These are phyloP conservation scores for Lipomyces yamanashiensis DNA, from an alignment of 805 yeast genomes.

Conservation along the genomic window DNA sequence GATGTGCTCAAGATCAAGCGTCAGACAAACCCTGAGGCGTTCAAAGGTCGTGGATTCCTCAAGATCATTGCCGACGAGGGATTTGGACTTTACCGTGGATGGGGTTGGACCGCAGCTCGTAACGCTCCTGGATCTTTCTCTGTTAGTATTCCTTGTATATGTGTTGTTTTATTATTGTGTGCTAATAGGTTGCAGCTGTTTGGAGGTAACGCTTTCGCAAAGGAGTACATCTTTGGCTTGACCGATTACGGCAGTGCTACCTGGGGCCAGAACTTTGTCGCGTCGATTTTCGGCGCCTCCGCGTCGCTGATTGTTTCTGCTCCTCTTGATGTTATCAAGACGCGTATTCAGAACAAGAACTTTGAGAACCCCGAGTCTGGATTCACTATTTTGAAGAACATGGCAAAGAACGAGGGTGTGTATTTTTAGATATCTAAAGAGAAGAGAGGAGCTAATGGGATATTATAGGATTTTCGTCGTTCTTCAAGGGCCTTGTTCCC, in stretches of 20 bases:
- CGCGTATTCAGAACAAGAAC: conserved; percentile 95
- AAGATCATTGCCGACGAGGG: conserved; percentile 90
- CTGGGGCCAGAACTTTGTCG: conserved; percentile 91
- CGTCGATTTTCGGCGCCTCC: conserved; percentile 95
- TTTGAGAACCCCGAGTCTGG: conserved; percentile 97
- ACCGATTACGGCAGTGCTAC: conserved; percentile 88
- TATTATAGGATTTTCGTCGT: conserved; percentile 68
- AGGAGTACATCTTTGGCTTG: conserved; percentile 89
- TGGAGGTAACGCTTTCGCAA: conserved; percentile 99
- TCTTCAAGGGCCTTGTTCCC: conserved; percentile 96
- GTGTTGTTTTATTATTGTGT: conserved; percentile 44
- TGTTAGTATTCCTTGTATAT: conserved; percentile 8
- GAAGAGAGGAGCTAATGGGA: background rate
- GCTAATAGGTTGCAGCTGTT: conserved; percentile 53
- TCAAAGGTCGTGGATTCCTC: conserved; percentile 95
- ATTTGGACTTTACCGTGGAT: conserved; percentile 89
- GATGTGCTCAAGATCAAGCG: conserved; percentile 97
- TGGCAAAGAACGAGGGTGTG: conserved; percentile 74
- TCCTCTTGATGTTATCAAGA: conserved; percentile 96
- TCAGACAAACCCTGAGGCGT: conserved; percentile 99
- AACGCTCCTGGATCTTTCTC: conserved; percentile 99
- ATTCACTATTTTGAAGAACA: conserved; percentile 86
- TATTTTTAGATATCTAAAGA: background rate
- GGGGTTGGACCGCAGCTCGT: conserved; percentile 99
- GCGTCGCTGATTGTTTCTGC: conserved; percentile 96